Conservation (phyloP, 257 asterid species). For the Solanum chmielewskii region DNA sequence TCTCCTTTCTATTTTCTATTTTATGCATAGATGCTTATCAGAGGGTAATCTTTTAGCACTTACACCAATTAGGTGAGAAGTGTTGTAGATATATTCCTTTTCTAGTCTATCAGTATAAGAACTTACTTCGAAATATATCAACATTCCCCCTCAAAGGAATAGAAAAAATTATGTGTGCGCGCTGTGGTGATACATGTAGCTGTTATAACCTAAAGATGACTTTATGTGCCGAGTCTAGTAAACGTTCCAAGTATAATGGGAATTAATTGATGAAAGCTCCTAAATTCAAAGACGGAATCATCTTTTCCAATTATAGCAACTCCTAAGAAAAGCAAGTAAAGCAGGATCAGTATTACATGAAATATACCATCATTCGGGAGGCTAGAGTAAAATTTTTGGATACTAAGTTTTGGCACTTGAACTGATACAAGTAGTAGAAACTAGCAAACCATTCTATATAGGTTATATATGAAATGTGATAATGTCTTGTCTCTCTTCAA, state of each 20-base stretch:
- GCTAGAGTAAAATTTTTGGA: neutral
- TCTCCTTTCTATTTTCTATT: conserved; percentile 5
- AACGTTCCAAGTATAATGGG: neutral
- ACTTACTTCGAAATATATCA: neutral
- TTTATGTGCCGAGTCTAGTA: neutral
- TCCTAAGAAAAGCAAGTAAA: neutral
- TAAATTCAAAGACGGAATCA: neutral
- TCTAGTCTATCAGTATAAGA: neutral
- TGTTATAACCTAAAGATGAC: neutral
- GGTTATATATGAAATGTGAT: neutral
- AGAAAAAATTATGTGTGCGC: neutral
- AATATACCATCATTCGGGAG: neutral
- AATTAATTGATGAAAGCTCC: neutral
- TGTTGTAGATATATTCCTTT: neutral
- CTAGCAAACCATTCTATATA: neutral
- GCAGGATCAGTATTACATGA: neutral
- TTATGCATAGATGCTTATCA: neutral
- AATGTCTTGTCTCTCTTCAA: neutral
- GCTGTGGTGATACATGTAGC: neutral
- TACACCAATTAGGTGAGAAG: neutral
- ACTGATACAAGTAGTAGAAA: neutral
- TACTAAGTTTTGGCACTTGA: neutral
- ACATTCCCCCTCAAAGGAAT: neutral
- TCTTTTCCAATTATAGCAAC: neutral
- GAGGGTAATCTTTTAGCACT: neutral